Percentiles rank a stretch among this genome's conserved stretches.
Evolutionary conservation across 768 basidiomycete genomes (phyloP).

Genomic region (Collybia nuda): DNA sequence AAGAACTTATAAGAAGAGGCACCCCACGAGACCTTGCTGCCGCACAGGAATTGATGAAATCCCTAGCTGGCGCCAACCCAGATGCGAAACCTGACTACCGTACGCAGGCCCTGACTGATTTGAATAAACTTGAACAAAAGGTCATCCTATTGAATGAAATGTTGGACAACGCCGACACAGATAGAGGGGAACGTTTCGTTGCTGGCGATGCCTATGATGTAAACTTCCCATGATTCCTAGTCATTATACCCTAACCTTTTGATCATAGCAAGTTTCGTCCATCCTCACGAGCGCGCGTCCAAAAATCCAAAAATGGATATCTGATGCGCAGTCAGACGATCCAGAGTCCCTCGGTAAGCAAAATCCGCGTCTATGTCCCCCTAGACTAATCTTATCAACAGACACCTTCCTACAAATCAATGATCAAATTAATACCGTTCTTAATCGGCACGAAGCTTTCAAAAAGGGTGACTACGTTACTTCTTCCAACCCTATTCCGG

Average conservation of each 20-base stretch:
- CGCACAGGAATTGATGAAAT: constrained; percentile 97
- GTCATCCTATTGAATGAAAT: constrained; percentile 96
- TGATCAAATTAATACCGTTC: constrained; percentile 93
- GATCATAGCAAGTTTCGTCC: constrained; percentile 79
- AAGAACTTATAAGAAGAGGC: constrained; percentile 94
- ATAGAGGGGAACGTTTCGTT: constrained; percentile 75
- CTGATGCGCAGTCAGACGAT: constrained; percentile 87
- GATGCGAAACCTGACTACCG: constrained; percentile 94
- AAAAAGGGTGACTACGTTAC: constrained; percentile 84
- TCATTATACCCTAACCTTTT: constrained; percentile 5
- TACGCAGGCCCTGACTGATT: constrained; percentile 82
- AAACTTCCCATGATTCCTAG: constrained; percentile 23
- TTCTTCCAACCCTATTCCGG: constrained; percentile 67
- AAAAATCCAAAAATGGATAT: constrained; percentile 97
- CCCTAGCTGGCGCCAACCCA: constrained; percentile 91
- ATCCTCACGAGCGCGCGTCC: constrained; percentile 83
- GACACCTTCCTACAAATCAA: constrained; percentile 95
- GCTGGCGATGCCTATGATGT: constrained; percentile 93
- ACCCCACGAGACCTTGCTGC: constrained; percentile 94
- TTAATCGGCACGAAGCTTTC: constrained; percentile 90
- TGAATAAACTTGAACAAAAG: constrained; percentile 93
- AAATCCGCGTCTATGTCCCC: neutral
- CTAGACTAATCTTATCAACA: constrained; percentile 24
- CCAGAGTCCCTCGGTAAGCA: constrained; percentile 82
- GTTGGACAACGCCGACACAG: constrained; percentile 84